These are phyloP conservation scores for Geosmithia flava DNA, from an alignment of 2,329 filamentous ascomycete genomes.

Conservation along the genomic window DNA sequence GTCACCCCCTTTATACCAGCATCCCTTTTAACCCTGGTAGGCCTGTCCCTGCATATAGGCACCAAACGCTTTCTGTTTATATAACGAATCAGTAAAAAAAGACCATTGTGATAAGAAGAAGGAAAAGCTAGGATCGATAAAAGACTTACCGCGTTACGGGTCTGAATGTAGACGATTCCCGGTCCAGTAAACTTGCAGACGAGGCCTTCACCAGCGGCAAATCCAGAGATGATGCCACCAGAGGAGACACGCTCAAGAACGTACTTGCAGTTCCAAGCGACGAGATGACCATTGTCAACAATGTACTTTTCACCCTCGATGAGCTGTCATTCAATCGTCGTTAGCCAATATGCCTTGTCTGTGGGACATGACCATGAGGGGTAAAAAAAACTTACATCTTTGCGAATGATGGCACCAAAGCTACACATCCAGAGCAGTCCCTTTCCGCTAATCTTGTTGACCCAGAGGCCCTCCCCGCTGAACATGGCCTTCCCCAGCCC, in stretches of 20 bases:
- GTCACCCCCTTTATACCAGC: background rate
- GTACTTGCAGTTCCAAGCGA: slow-evolving; percentile 96
- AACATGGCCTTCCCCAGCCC: slow-evolving; percentile 85
- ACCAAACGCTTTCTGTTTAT: slow-evolving; percentile 33
- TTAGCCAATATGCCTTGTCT: slow-evolving; percentile 4
- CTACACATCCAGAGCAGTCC: slow-evolving; percentile 85
- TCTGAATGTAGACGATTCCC: slow-evolving; percentile 86
- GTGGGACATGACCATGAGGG: too few relatives aligned
- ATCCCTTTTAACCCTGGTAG: slow-evolving; percentile 13
- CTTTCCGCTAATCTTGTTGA: slow-evolving; percentile 72
- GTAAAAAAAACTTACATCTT: slow-evolving; percentile 83
- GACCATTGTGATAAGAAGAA: background rate
- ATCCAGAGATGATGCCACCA: slow-evolving; percentile 81
- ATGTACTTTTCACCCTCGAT: slow-evolving; percentile 73
- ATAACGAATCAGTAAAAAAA: background rate
- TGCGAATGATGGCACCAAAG: slow-evolving; percentile 89
- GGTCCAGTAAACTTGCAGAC: slow-evolving; percentile 92
- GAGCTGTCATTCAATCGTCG: slow-evolving; percentile 24
- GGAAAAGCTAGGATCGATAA: background rate
- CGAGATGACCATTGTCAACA: slow-evolving; percentile 54
- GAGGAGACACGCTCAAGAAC: slow-evolving; percentile 80
- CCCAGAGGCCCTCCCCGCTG: slow-evolving; percentile 81
- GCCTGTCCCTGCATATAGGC: slow-evolving; percentile 38
- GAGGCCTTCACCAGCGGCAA: slow-evolving; percentile 73
- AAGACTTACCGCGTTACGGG: slow-evolving; percentile 60